phyloP scores from a whole-genome alignment of 495 filamentous ascomycete species.

The Chaetomium cochliodes region DNA sequence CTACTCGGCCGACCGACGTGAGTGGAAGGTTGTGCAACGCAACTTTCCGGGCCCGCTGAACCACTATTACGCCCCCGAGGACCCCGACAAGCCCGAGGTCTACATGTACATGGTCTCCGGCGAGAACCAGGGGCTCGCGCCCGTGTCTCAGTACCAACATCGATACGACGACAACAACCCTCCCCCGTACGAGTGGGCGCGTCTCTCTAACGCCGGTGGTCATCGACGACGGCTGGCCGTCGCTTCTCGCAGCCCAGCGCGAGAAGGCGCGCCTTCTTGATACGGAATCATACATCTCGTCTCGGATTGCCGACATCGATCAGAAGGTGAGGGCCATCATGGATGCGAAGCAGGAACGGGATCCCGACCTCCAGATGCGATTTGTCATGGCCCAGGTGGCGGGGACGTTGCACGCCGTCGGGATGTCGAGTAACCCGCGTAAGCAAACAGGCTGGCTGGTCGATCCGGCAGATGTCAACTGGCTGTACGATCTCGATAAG shows the following conservation, averaged over 20 bases:
- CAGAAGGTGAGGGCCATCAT: not conserved
- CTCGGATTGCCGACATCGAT: not conserved
- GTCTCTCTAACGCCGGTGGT: not conserved
- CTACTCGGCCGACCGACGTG: not conserved
- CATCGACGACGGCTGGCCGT: conserved; percentile 2
- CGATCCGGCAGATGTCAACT: not conserved
- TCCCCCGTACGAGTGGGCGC: conserved; percentile 6
- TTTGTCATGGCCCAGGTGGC: not conserved
- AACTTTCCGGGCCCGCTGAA: not conserved
- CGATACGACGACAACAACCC: not conserved
- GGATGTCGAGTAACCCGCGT: not conserved
- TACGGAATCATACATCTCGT: not conserved
- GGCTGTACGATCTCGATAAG: not conserved
- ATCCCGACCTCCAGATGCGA: not conserved
- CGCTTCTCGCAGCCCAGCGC: not conserved
- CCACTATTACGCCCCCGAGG: not conserved
- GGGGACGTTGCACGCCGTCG: not conserved
- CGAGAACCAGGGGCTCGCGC: not conserved
- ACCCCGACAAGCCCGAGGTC: not conserved
- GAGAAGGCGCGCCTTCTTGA: conserved; percentile 9
- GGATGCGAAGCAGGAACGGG: not conserved
- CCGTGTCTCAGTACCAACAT: not conserved
- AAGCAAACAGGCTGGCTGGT: too few relatives aligned
- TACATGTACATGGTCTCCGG: not conserved
- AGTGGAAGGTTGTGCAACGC: not conserved